A percentile compares a stretch with the other conserved stretches of the same genome.
Evolutionary conservation across 179 eudicot species (phyloP).

Genomic region (Heliamphora pulchella): DNA sequence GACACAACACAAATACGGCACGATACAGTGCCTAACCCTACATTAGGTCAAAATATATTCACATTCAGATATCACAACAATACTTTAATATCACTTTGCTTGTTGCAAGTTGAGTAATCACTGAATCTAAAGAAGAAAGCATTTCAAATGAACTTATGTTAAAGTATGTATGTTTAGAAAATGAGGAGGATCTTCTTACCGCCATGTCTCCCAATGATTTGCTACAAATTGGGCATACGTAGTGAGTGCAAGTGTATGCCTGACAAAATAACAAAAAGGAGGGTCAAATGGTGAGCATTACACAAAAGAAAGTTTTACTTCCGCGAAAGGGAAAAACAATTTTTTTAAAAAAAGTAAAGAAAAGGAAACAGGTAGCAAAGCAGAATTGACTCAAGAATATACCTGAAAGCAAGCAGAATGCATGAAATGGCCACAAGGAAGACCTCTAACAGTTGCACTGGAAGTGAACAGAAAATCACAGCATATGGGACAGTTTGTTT

Average conservation of each 20-base stretch:
- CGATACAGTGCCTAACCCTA: too few relatives aligned
- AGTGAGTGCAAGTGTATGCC: slow-evolving; percentile 92
- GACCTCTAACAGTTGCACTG: slow-evolving; percentile 81
- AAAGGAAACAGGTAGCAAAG: background rate
- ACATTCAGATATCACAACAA: background rate
- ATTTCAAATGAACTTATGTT: background rate
- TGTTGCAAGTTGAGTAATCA: background rate
- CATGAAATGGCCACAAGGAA: slow-evolving; percentile 98
- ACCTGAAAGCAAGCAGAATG: slow-evolving; percentile 99
- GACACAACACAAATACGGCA: too few relatives aligned
- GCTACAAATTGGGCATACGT: slow-evolving; percentile 88
- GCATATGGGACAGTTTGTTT: slow-evolving; percentile 95
- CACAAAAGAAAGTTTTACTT: background rate
- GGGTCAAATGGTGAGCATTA: slow-evolving; percentile 3
- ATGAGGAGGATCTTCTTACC: slow-evolving; percentile 45
- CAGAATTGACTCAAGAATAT: slow-evolving; percentile 3
- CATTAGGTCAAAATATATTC: background rate
- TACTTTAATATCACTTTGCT: background rate
- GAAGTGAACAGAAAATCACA: slow-evolving; percentile 95
- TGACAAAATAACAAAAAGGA: slow-evolving; percentile 18
- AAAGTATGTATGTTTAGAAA: background rate
- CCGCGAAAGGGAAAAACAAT: background rate
- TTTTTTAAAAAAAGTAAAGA: background rate
- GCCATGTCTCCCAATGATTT: slow-evolving; percentile 95
- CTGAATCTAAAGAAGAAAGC: slow-evolving; percentile 4